phyloP scores from a whole-genome alignment of 345 rosid species.

The Trapa bicornis region DNA sequence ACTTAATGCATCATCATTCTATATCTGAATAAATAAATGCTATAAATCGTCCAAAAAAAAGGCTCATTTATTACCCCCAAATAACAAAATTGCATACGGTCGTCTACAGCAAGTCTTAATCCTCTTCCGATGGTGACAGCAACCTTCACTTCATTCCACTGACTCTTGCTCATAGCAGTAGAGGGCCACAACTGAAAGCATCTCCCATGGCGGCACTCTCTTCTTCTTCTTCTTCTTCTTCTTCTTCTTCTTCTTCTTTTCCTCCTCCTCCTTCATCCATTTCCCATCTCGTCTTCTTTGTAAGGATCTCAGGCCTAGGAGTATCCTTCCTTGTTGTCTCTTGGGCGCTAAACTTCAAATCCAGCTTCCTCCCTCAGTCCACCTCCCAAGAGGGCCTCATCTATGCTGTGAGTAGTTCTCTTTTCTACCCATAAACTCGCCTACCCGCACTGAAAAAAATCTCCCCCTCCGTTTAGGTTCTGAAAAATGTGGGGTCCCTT shows the following conservation, averaged over 20 bases:
- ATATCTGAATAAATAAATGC: no score
- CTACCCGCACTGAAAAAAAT: neutral
- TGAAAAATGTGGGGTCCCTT: neutral
- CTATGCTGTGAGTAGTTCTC: slow-evolving; percentile 35
- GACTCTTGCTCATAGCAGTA: neutral
- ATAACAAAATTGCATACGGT: neutral
- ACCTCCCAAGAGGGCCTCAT: slow-evolving; percentile 42
- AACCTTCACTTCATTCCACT: neutral
- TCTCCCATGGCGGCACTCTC: slow-evolving; percentile 12
- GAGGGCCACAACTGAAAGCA: neutral
- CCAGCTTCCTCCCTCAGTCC: slow-evolving; percentile 47
- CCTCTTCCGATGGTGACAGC: neutral
- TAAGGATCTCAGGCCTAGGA: slow-evolving; percentile 48
- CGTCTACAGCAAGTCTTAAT: neutral
- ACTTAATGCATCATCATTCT: no score
- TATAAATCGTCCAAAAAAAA: no score
- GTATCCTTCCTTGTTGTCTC: slow-evolving; percentile 47
- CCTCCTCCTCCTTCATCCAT: slow-evolving; percentile 15
- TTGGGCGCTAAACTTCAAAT: slow-evolving; percentile 56
- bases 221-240: neutral
- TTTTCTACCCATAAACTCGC: no score
- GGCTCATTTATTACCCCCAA: neutral
- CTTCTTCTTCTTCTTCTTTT: no score
- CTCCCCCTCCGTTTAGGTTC: neutral
- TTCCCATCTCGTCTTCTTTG: slow-evolving; percentile 39